These are phyloP conservation scores for Orbilia javanica DNA, from an alignment of 2,329 filamentous ascomycete genomes.

Conservation along the genomic window DNA sequence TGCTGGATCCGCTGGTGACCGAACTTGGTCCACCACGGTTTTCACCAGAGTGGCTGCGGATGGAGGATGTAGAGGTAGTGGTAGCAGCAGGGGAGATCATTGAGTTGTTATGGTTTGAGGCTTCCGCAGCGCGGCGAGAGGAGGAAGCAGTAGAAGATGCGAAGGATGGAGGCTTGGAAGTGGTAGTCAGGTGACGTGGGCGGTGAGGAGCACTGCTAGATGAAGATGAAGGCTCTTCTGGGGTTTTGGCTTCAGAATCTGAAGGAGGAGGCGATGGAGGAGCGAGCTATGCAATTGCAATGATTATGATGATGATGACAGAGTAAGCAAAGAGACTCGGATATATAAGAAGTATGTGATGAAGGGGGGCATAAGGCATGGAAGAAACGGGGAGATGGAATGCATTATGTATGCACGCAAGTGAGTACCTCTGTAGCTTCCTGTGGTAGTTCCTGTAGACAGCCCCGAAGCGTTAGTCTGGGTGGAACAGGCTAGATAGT, in stretches of 20 bases:
- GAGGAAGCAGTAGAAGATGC: constrained; percentile 49
- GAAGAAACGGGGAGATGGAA: constrained; percentile 5
- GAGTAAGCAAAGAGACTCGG: neutral
- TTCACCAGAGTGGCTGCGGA: constrained; percentile 51
- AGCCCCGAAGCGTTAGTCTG: constrained; percentile 16
- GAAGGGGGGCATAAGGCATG: constrained; percentile 26
- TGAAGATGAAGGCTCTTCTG: constrained; percentile 9
- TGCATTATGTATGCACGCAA: constrained; percentile 15
- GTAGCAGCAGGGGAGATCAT: constrained; percentile 52
- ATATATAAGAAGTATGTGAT: constrained; percentile 3
- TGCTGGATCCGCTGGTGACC: constrained; percentile 35
- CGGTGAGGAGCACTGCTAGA: constrained; percentile 33
- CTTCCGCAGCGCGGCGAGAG: constrained; percentile 42
- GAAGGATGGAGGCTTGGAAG: constrained; percentile 40
- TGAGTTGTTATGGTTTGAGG: constrained; percentile 28
- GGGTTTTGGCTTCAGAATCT: constrained; percentile 33
- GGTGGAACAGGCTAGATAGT: constrained; percentile 26
- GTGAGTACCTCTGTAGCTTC: constrained; percentile 24
- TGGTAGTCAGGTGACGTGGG: constrained; percentile 46
- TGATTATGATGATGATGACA: neutral
- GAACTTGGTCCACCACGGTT: constrained; percentile 35
- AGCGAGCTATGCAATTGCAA: constrained; percentile 27
- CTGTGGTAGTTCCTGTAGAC: constrained; percentile 11
- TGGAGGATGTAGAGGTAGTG: constrained; percentile 47
- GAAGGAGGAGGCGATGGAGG: constrained; percentile 51